Percentiles rank a stretch among this genome's conserved stretches.
These are phyloP conservation scores for Monosporascus sp. DNA, from an alignment of 2,329 filamentous ascomycete species.

Conservation along the genomic window DNA sequence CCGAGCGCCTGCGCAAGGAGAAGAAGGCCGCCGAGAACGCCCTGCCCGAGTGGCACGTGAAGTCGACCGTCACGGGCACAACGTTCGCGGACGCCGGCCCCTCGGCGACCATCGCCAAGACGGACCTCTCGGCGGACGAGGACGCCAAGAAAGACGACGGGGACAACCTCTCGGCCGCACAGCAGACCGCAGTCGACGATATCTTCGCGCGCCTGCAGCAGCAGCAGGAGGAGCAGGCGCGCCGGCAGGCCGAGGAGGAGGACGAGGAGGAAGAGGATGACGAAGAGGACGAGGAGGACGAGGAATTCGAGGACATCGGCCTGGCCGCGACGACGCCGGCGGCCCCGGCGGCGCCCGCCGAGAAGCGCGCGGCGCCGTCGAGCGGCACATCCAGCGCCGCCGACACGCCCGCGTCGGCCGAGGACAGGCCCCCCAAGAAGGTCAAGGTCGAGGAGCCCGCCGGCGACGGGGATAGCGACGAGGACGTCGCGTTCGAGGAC, in stretches of 20 bases:
- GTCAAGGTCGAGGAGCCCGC: constrained; percentile 43
- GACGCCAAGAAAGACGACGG: constrained; percentile 49
- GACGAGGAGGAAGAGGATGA: constrained; percentile 32
- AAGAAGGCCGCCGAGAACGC: constrained; percentile 64
- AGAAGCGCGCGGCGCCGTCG: constrained; percentile 20
- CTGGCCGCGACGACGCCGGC: background rate
- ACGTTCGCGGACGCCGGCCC: constrained; percentile 38
- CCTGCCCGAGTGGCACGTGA: constrained; percentile 65
- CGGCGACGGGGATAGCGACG: constrained; percentile 28
- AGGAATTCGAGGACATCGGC: constrained; percentile 32
- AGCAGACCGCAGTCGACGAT: constrained; percentile 56
- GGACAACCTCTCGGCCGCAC: constrained; percentile 37
- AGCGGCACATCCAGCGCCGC: constrained; percentile 27
- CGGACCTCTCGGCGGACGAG: constrained; percentile 31
- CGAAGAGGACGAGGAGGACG: constrained; percentile 23
- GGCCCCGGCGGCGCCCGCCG: constrained; percentile 1
- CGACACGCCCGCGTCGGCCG: constrained; percentile 26
- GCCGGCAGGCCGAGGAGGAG: constrained; percentile 43
- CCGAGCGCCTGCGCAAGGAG: constrained; percentile 60
- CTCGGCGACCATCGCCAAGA: constrained; percentile 40
- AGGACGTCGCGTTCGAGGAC: constrained; percentile 44
- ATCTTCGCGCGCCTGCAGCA: constrained; percentile 64
- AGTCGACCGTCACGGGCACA: constrained; percentile 62
- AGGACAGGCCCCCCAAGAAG: constrained; percentile 45
- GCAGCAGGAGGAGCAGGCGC: constrained; percentile 44